Base-by-base conservation (phyloP, 116 monocot species). In the Papilionanthe hybrid region DNA sequence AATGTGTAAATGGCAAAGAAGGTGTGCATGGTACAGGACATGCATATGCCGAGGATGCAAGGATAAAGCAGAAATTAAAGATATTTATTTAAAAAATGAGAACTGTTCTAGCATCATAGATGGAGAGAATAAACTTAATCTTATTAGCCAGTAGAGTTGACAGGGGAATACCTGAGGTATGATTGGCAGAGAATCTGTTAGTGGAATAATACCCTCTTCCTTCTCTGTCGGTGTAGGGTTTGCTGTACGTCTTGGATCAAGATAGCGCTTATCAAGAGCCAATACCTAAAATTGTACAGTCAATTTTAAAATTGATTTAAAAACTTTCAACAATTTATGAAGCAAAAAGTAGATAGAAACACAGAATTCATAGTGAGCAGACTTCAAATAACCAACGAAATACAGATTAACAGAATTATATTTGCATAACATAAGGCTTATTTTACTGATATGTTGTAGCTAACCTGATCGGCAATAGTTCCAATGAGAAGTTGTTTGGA, bases 161-260 rank as follows among this genome's bases (percentile, higher is more conserved):
- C 23, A 50, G 58, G 67, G 11, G 28, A 82, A 82, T 71, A 99
- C 99, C 95, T 95, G 95, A 80, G 99, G 89, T 78, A 89, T 89
- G 45, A 93, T 92, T 44, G 99, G 99, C 82, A 99, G 80, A 65
- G 99, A 83, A 87, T 95, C 95, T 22, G 93, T 89, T 23, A 93
- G 72, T 30, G 93, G 93, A 82, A 99, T 90, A 42, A 99, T 89
- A 0, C 99, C 99, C 80, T 99, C 99, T 81, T 99, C 99, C 85
- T 75, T 95, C 84, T 99, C 99, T 75, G 93, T 67, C 30, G 87
- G 89, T 5, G 93, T 88, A 47, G 95, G 99, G 74, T 89, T 89
- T 17, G 76, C 79, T 75, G 93, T 82, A 45, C 99, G 95, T 17
- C 99, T 93, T 65, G 99, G 99, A 87, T 99, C 99, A 76, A 99